These are phyloP conservation scores for Salvia rosmarinus DNA, from an alignment of 257 asterid genomes.

Conservation along the genomic window DNA sequence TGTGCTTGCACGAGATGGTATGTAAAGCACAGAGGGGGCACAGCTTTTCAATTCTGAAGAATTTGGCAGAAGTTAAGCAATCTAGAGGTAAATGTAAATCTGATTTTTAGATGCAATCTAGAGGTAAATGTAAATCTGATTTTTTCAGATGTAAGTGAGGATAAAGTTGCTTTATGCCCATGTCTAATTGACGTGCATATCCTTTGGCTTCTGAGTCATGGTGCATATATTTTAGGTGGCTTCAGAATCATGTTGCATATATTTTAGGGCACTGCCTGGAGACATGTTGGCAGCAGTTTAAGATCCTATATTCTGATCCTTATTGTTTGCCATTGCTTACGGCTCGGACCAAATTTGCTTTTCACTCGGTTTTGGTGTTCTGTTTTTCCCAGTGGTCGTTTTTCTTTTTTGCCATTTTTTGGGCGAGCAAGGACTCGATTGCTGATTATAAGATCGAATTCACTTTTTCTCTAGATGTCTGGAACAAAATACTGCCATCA, in stretches of 20 bases:
- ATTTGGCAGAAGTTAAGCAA: slow-evolving; percentile 51
- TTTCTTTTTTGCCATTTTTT: background rate
- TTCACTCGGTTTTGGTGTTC: too few species aligned
- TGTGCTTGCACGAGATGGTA: slow-evolving; percentile 74
- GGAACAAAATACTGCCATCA: slow-evolving; percentile 7
- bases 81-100: slow-evolving; percentile 55
- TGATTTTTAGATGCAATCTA: slow-evolving; percentile 39
- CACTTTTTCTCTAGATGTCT: background rate
- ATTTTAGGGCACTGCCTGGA: too few species aligned
- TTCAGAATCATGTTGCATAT: too few species aligned
- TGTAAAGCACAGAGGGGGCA: slow-evolving; percentile 63
- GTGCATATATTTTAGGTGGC: slow-evolving; percentile 17
- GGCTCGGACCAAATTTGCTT: too few species aligned
- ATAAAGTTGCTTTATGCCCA: slow-evolving; percentile 35
- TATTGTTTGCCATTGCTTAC: too few species aligned
- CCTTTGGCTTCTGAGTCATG: background rate
- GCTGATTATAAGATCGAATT: background rate
- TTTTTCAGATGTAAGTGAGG: slow-evolving; percentile 39
- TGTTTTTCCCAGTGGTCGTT: too few species aligned
- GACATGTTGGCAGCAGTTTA: too few species aligned
- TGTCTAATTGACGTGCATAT: slow-evolving; percentile 24
- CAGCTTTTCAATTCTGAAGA: slow-evolving; percentile 66
- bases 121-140: slow-evolving; percentile 58
- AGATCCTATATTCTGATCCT: background rate
- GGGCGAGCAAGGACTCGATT: background rate